Evolutionary conservation across 2,329 filamentous ascomycete genomes (phyloP).

Genomic region (Sclerotinia sclerotiorum): DNA sequence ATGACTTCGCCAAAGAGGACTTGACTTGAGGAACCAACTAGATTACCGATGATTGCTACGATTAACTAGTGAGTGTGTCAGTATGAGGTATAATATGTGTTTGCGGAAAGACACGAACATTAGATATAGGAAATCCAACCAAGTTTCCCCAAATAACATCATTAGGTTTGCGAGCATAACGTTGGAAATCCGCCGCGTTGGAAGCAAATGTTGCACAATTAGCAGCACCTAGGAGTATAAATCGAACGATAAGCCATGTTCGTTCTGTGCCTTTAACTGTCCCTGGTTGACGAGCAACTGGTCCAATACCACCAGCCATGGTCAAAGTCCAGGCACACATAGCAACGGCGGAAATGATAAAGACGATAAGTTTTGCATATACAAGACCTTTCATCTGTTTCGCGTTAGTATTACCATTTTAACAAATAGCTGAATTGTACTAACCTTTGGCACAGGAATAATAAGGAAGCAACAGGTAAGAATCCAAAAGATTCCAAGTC

Average conservation of each 20-base stretch:
- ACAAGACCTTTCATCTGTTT: slow-evolving; percentile 40
- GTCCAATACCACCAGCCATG: slow-evolving; percentile 40
- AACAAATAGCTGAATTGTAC: background rate
- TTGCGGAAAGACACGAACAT: slow-evolving; percentile 24
- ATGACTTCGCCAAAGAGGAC: slow-evolving; percentile 41
- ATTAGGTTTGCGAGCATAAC: slow-evolving; percentile 45
- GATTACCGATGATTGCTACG: slow-evolving; percentile 44
- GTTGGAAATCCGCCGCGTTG: slow-evolving; percentile 47
- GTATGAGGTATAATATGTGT: too few species aligned
- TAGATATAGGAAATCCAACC: slow-evolving; percentile 45
- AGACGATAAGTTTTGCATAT: slow-evolving; percentile 44
- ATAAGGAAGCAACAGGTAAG: slow-evolving; percentile 44
- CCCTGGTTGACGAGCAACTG: slow-evolving; percentile 37
- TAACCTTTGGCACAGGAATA: slow-evolving; percentile 43
- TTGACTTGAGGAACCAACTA: slow-evolving; percentile 41
- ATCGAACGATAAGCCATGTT: slow-evolving; percentile 43
- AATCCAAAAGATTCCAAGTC: slow-evolving; percentile 46
- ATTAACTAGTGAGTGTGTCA: slow-evolving; percentile 31
- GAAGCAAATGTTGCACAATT: slow-evolving; percentile 44
- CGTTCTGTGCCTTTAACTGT: slow-evolving; percentile 41
- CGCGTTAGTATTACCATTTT: slow-evolving; percentile 26
- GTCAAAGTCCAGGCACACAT: slow-evolving; percentile 45
- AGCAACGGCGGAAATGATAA: slow-evolving; percentile 42
- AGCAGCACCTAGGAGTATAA: slow-evolving; percentile 43
- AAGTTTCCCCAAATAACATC: slow-evolving; percentile 46